Evolutionary conservation across 2,329 filamentous ascomycete species (phyloP), one percentile per base, ranked within the genome.

Genomic region (Xylariomycetidae sp.): DNA sequence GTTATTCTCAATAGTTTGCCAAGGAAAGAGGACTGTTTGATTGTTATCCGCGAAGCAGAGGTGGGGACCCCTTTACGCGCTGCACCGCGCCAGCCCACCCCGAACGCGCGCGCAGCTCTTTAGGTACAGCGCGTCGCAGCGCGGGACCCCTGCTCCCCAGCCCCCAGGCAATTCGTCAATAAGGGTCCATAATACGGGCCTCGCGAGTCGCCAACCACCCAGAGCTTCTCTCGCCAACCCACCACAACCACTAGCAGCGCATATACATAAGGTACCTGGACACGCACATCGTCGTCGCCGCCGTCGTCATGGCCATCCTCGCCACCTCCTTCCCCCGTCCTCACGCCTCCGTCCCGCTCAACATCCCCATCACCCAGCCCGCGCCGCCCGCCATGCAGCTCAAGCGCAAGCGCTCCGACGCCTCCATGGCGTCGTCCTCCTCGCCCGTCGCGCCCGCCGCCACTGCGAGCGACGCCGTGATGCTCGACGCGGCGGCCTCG

Each of bases 331-430:
- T 13, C 19, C 4, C 3, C 22, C 16, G 8, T 10, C 15, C 15
- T 28, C 15, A 32, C 10, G 28, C 2, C 20, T 12, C 22, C 10
- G 4, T 14, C 25, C 6, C 18, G 19, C 17, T 14, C 15, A 19
- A n/a, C 6, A 14, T 34, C 31, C 9, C 31, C 19, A 5, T 16
- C 10, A 29, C 25, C 26, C 13, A 19, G 20, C n/a, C 14, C 18
- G 15, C 32, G 22, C 22, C 19, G 19, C n/a, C 38, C 43, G 47
- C 32, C 31, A 76, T 75, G 71, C 54, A 67, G 17, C 60, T 77
- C 50, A 82, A 81, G 54, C 75, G 77, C 57, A 82, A 81, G 63
- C 70, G 75, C 26, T 80, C 76, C 46, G 65, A 70, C 35, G 73
- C 72, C 15, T 73, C 77, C 52, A 60, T 77, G 38, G 70, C 67